Evolutionary conservation across 768 basidiomycete species (phyloP), one percentile per base, ranked within the genome.

Genomic region (Amanita inopinata): DNA sequence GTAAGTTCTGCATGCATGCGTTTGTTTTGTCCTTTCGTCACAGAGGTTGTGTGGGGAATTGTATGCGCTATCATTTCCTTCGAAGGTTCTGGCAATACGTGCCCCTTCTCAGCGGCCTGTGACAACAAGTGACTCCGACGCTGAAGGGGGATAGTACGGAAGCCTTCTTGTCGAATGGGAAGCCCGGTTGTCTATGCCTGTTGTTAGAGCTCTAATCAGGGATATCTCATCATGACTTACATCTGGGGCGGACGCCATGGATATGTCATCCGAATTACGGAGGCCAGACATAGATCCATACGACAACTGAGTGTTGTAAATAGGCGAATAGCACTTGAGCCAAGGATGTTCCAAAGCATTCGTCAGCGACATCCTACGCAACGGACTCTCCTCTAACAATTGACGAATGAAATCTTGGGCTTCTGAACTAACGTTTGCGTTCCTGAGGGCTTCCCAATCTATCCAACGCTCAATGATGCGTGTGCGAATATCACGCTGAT

Each of bases 321-420:
- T 20, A 28, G 39, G 37, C 44, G 17, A 32, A 33, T 37, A 61
- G 0, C 58, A 53, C 30, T 47, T 27, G 2, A 97, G 69, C 94
- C 94, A 98, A 1, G 77, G 75, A 51, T 97, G 91, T 0, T 59
- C 19, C 7, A 85, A 70, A 0, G 91, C 83, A 0, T 73, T 67
- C 2, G 67, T 62, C 46, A 92, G 69, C 4, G 80, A 76, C 73
- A 94, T 75, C n/a, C 93, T 79, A 10, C 56, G 47, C 0, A 48
- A 49, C 0, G 91, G 88, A 42, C 86, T 68, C 27, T 66, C 64
- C 38, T 76, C 70, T 11, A 97, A 73, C 7, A 97, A 72, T 2
- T 59, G 51, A 2, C 58, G 57, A 38, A 94, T 71, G 55, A 97
- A 94, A 47, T 78, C 66, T 39, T 70, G 58, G 1, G 68, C 90